These are phyloP conservation scores for Apophysomyces trapeziformis DNA, from an alignment of 371 early-diverging fungal genomes.

Conservation along the genomic window DNA sequence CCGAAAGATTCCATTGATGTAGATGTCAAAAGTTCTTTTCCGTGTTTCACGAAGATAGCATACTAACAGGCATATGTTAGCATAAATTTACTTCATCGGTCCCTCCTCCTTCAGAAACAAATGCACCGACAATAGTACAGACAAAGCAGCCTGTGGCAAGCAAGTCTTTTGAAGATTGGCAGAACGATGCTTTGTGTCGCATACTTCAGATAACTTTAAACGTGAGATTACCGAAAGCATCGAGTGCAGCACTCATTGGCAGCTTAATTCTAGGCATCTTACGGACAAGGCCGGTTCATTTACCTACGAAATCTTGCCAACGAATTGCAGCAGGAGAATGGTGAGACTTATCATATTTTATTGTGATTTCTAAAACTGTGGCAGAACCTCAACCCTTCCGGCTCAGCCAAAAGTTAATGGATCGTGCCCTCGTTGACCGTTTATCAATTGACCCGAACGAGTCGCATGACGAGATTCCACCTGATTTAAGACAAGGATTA, in stretches of 20 bases:
- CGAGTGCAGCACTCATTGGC: neutral
- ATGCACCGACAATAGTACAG: constrained; percentile 19
- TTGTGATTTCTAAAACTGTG: constrained; percentile 11
- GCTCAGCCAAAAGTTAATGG: constrained; percentile 61
- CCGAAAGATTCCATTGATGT: constrained; percentile 3
- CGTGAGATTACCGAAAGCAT: constrained; percentile 48
- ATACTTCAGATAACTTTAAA: constrained; percentile 84
- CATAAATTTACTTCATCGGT: neutral
- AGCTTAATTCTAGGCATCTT: constrained; percentile 26
- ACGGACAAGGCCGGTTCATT: constrained; percentile 42
- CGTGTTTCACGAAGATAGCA: neutral
- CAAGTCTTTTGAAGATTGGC: constrained; percentile 79
- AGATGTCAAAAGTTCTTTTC: neutral
- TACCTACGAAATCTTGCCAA: constrained; percentile 38
- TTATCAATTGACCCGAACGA: constrained; percentile 69
- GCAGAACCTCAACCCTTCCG: constrained; percentile 46
- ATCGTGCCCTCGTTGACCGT: constrained; percentile 80
- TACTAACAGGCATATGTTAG: neutral
- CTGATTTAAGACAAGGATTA: constrained; percentile 49
- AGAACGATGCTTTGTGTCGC: constrained; percentile 78
- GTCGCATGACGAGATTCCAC: constrained; percentile 34
- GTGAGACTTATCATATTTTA: constrained; percentile 15
- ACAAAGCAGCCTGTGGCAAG: constrained; percentile 48
- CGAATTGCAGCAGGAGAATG: constrained; percentile 51
- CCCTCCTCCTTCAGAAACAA: neutral